Base-by-base conservation (phyloP, 2,329 filamentous ascomycete species). In the Ophiostoma perfectum region DNA sequence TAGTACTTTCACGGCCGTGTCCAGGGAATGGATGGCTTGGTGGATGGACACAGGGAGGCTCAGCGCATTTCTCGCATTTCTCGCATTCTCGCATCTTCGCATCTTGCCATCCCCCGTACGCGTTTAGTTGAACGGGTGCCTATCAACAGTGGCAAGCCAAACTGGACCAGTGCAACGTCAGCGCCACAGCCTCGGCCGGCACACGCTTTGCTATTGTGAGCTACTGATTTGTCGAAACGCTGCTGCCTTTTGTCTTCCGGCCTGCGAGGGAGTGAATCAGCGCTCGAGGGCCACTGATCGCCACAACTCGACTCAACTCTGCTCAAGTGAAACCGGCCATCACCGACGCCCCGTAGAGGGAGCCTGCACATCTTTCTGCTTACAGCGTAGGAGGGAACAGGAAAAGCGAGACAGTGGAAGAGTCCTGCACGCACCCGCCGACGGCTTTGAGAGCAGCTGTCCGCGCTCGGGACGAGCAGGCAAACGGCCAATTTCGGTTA, bases 251-350 rank as follows among this genome's bases (percentile, higher is more conserved):
- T 58, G 42, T 12, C 11, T 44, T 6, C 42, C 27, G 27, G 27
- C n/a, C 42, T 44, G 42, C 42, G 8, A 9, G 42, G 8, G 42
- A 7, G 5, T 4, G 12, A 9, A 18, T 18, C 27, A 55, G 49
- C 49, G 49, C 49, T 55, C 49, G 18, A 55, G 49, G 49, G n/a
- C 27, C 27, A 27, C 27, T 27, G 55, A 60, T 60, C 27, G 55
- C 55, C 55, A 60, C 55, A 12, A 8, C 55, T 44, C 11, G 42
- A 27, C 27, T 27, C 27, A 27, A 27, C 27, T 44, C 6, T 44
- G 42, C 42, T 44, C 11, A 44, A 60, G 55, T 60, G 55, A 60
- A 60, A 60, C 55, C 11, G 27, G 55, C 55, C 55, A 39, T 60
- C 11, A 60, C 55, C 55, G 55, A 52, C 11, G 52, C 52, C 36